A percentile compares a stretch with the other conserved stretches of the same genome.
Conservation (phyloP, 2,329 filamentous ascomycete species). For the Colletotrichum tanaceti region DNA sequence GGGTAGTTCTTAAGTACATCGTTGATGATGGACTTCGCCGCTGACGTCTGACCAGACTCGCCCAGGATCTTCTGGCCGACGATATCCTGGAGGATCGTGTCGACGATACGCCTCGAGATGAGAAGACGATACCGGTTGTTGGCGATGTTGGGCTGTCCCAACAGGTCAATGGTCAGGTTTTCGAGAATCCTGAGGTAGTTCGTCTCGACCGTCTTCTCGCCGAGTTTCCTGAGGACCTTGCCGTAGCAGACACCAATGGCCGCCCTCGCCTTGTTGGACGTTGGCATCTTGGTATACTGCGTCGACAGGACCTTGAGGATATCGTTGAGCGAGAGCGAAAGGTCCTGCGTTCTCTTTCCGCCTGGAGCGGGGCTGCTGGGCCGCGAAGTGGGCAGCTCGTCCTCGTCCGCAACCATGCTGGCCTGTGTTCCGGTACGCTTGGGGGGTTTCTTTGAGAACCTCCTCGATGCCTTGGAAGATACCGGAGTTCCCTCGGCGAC, state of each 20-base stretch:
- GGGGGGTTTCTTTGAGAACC: constrained; percentile 69
- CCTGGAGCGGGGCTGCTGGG: constrained; percentile 78
- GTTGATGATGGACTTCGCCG: constrained; percentile 84
- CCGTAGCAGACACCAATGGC: constrained; percentile 90
- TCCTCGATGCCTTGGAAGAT: constrained; percentile 70
- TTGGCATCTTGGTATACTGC: constrained; percentile 83
- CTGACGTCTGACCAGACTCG: constrained; percentile 87
- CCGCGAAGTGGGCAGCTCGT: constrained; percentile 70
- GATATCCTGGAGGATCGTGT: constrained; percentile 84
- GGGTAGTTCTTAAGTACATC: constrained; percentile 94
- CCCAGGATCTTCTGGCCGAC: constrained; percentile 85
- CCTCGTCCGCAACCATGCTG: constrained; percentile 75
- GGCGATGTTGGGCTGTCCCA: constrained; percentile 79
- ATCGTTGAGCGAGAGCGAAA: constrained; percentile 81
- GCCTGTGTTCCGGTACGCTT: constrained; percentile 71
- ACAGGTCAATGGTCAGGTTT: constrained; percentile 82
- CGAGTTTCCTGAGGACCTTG: constrained; percentile 80
- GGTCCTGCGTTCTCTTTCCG: constrained; percentile 75
- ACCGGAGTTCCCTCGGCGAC: constrained; percentile 58
- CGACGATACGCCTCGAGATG: constrained; percentile 84
- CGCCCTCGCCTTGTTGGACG: constrained; percentile 82
- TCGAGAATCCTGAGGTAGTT: constrained; percentile 85
- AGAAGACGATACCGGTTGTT: constrained; percentile 91
- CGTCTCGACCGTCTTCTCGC: constrained; percentile 83
- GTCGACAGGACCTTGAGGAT: constrained; percentile 81